phyloP scores from a whole-genome alignment of 345 rosid species.

The Erysimum cheiranthoides region DNA sequence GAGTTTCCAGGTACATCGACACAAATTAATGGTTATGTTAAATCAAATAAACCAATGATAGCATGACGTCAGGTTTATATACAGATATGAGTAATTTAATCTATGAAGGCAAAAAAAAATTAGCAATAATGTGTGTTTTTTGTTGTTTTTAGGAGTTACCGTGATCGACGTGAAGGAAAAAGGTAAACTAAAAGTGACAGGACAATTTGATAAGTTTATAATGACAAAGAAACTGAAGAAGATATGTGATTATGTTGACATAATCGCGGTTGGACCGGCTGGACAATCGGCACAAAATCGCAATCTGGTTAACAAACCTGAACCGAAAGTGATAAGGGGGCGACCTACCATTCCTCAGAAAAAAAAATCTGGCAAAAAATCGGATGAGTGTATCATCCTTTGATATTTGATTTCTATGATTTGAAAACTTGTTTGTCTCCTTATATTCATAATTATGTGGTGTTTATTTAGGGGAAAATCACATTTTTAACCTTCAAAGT shows the following conservation, averaged over 20 bases:
- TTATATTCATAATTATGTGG: too few species aligned
- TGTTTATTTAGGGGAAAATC: too few species aligned
- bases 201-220: constrained; percentile 9
- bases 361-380: too few species aligned
- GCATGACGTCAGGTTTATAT: too few species aligned
- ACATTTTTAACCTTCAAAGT: too few species aligned
- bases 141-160: constrained; percentile 15
- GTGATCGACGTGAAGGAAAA: constrained; percentile 18
- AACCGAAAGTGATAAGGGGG: constrained; percentile 11
- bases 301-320: constrained; percentile 7
- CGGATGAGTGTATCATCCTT: too few species aligned
- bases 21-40: too few species aligned
- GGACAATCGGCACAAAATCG: background rate
- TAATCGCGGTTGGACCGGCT: background rate
- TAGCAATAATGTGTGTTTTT: background rate
- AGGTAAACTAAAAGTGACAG: constrained; percentile 21
- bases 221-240: constrained; percentile 28
- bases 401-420: too few species aligned
- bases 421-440: too few species aligned
- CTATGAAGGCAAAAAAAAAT: background rate
- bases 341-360: too few species aligned
- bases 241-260: constrained; percentile 20
- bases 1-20: background rate
- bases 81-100: too few species aligned
- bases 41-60: background rate